Base-by-base conservation (phyloP, 164 flowering plant genomes). In the Vitis rupestris region DNA sequence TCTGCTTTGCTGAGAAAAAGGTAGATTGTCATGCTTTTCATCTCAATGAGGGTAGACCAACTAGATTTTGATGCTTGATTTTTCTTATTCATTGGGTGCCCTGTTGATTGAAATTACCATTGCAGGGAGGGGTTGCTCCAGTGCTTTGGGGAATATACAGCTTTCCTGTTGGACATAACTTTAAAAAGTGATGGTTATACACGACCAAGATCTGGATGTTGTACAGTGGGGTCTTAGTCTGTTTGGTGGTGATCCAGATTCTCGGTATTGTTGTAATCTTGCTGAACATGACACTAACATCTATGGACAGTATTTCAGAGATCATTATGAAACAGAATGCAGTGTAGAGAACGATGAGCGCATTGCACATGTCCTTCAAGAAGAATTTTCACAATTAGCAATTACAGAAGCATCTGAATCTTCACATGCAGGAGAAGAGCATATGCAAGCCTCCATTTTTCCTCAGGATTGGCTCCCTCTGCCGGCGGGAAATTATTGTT, bases 321-420 rank as follows among this genome's bases (percentile, higher is more conserved):
- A 48, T 51, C 65, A 68, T 65, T 67, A 75, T 50, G 75, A 68
- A 56, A 13, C 58, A 47, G 78, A 69, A 23, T 47, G 61, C 44
- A 75, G 48, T 63, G 70, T 79, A 4, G 82, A 83, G 66, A 83
- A 75, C 61, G 86, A 81, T 72, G 84, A 81, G 75, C 65, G 72
- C 13, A 79, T 81, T 64, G 84, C 84, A 10, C 77, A 71, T 44
- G 62, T 81, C 16, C 81, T 82, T 63, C 81, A 81, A 64, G 86
- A 83, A 65, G 84, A 81, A 16, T 77, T 76, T 44, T 79, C 80
- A 29, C 78, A 73, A 50, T 66, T 83, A n/a, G 78, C 71, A 4
- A 55, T 83, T 59, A 53, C 70, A 13, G 86, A 83, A 71, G 63
- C 51, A 50, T 48, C 75, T 55, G 73, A 63, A 56, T 65, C 61